phyloP scores from a whole-genome alignment of 805 yeast genomes.

The Wickerhamomyces canadensis region DNA sequence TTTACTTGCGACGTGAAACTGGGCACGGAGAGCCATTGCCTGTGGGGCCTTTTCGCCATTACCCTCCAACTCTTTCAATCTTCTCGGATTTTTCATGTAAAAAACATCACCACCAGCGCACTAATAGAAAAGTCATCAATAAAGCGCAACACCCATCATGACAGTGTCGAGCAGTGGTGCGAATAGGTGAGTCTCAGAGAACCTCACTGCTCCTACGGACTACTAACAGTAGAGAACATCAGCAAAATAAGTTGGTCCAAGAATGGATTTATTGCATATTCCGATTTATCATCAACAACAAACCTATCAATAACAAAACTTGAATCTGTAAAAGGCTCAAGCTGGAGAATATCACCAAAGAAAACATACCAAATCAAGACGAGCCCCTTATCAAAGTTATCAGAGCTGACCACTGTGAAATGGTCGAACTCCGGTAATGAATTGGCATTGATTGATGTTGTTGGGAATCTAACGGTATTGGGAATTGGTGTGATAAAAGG shows the following conservation, averaged over 20 bases:
- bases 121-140: no score
- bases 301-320: slow-evolving; percentile 27
- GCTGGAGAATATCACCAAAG: slow-evolving; percentile 56
- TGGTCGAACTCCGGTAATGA: slow-evolving; percentile 84
- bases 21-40: no score
- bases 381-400: slow-evolving; percentile 19
- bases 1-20: no score
- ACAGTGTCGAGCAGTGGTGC: background rate
- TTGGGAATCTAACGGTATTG: slow-evolving; percentile 59
- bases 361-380: slow-evolving; percentile 18
- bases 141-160: no score
- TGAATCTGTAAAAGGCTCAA: slow-evolving; percentile 67
- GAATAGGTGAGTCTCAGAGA: background rate
- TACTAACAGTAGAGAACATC: background rate
- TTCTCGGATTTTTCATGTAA: no score
- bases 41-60: no score
- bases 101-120: no score
- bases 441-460: slow-evolving; percentile 68
- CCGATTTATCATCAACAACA: slow-evolving; percentile 33
- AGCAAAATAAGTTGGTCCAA: slow-evolving; percentile 56
- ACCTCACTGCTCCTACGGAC: no score
- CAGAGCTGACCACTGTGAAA: slow-evolving; percentile 41
- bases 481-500: slow-evolving; percentile 43
- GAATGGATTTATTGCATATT: slow-evolving; percentile 78
- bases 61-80: no score